Base-by-base conservation (phyloP, 257 asterid species). In the Leptodermis oblonga region DNA sequence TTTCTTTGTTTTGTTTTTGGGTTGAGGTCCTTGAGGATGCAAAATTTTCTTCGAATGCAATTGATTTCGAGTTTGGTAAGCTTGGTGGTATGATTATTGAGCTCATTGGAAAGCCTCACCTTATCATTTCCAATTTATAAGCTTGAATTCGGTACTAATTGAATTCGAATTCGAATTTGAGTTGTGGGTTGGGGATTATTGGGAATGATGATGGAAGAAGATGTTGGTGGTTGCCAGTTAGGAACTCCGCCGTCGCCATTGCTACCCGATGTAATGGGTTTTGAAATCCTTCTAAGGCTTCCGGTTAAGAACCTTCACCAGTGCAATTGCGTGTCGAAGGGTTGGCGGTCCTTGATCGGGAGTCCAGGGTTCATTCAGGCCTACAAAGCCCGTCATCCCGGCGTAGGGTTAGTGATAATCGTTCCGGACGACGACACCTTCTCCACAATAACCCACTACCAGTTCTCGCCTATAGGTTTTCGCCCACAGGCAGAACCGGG, bases 311-410 rank as follows among this genome's bases (percentile, higher is more conserved):
- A 61, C 37, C 18, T 61, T 9, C 41, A 61, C 66, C 66, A 39
- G 28, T 61, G 45, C 66, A 61, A 61, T 33, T 61, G 66, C 46
- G 66, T 61, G 46, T 34, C 48, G 0, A 61, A 61, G 46, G 14
- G 15, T 17, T 61, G 66, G 66, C 66, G 22, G 28, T 61, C 66
- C 22, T 22, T 61, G 18, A 61, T 61, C 46, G 34, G 10, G 22
- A 34, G 30, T 61, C 66, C 66, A 13, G 46, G 15, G 13, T 61
- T 61, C 66, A 23, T 33, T 4, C 46, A 18, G 66, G 48, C 66
- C 3, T 33, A 61, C 66, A 20, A n/a, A 61, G 11, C 7, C 25
- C 66, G 45, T 18, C 46, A 61, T 61, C 66, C 66, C 30, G 46
- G 23, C 23, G 46, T 39, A 17, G 66, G 66, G 46, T 34, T 61